A percentile compares a stretch with the other conserved stretches of the same genome.
These are phyloP conservation scores for Dictyostelium discoideum DNA, from an alignment of 78 protist species.

Conservation along the genomic window DNA sequence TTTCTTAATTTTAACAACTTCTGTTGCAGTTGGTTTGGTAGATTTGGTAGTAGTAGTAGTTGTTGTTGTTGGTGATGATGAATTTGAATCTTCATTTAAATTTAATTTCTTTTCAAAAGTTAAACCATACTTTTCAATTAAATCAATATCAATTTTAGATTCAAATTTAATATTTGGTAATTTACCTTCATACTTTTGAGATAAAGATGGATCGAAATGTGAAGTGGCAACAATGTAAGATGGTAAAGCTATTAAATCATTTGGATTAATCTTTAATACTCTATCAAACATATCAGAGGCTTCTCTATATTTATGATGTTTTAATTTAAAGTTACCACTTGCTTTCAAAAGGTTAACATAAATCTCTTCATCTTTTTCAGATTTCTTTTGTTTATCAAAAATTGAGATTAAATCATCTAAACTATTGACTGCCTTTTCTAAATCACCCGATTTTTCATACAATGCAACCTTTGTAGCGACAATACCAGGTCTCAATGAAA, in stretches of 20 bases:
- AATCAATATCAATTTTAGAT: conserved; percentile 46
- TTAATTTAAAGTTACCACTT: conserved; percentile 64
- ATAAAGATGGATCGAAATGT: conserved; percentile 58
- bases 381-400: conserved; percentile 4
- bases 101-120: conserved; percentile 35
- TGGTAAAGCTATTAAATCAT: conserved; percentile 64
- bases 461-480: conserved; percentile 53
- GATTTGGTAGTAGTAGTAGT: neutral
- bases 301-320: conserved; percentile 63
- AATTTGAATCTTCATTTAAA: neutral
- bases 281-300: conserved; percentile 58
- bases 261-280: conserved; percentile 44
- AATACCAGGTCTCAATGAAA: conserved; percentile 38
- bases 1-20: conserved; percentile 15
- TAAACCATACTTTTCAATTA: conserved; percentile 56
- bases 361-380: conserved; percentile 46
- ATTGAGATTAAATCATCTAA: conserved; percentile 11
- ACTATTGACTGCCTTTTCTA: conserved; percentile 29
- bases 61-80: neutral
- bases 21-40: neutral
- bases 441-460: conserved; percentile 60
- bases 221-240: conserved; percentile 65
- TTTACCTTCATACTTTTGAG: conserved; percentile 65
- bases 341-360: conserved; percentile 24
- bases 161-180: conserved; percentile 43